Evolutionary conservation across 805 yeast genomes (phyloP).

Genomic region (Candida odintsovae): DNA sequence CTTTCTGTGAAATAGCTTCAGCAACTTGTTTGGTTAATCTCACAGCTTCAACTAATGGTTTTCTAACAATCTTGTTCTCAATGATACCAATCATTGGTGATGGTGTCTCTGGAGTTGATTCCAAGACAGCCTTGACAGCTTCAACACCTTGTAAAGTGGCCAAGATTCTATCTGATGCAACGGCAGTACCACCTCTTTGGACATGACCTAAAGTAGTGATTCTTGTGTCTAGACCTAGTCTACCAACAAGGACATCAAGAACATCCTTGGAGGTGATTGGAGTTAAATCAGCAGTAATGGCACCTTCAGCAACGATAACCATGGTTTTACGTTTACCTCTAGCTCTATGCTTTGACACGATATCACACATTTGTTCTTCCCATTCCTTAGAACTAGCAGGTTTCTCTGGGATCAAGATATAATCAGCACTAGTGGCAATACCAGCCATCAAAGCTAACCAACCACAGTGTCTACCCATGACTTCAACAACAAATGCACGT

Average conservation of each 20-base stretch:
- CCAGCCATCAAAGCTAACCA: slow-evolving; percentile 85
- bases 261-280: slow-evolving; percentile 66
- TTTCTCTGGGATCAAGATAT: slow-evolving; percentile 72
- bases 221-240: slow-evolving; percentile 70
- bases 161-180: slow-evolving; percentile 63
- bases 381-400: slow-evolving; percentile 62
- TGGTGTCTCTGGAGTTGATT: slow-evolving; percentile 61
- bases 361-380: slow-evolving; percentile 61
- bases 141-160: slow-evolving; percentile 82
- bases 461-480: slow-evolving; percentile 89
- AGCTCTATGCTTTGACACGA: slow-evolving; percentile 57
- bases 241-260: slow-evolving; percentile 55
- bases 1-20: slow-evolving; percentile 54
- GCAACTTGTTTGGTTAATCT: slow-evolving; percentile 68
- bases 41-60: slow-evolving; percentile 70
- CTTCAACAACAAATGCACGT: slow-evolving; percentile 79
- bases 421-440: slow-evolving; percentile 74
- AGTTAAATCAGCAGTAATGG: slow-evolving; percentile 60
- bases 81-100: slow-evolving; percentile 74
- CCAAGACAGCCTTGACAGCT: slow-evolving; percentile 71
- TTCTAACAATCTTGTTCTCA: slow-evolving; percentile 64
- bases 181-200: slow-evolving; percentile 81
- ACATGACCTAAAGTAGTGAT: slow-evolving; percentile 76
- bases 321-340: slow-evolving; percentile 75
- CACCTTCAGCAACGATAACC: slow-evolving; percentile 83